phyloP scores from a whole-genome alignment of 2,329 filamentous ascomycete genomes.

The Periconia sp. region DNA sequence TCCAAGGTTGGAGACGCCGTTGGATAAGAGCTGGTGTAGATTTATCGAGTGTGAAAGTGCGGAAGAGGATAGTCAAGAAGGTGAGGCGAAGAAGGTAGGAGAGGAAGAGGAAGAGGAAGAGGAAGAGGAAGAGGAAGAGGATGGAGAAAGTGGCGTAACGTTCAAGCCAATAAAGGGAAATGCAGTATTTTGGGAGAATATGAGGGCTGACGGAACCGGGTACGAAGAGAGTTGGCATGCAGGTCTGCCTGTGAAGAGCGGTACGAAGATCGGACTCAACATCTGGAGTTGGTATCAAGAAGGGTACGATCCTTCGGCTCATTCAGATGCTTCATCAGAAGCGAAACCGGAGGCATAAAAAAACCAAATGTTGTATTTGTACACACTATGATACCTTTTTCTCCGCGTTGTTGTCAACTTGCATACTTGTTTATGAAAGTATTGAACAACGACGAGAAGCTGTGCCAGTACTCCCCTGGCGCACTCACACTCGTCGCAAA shows the following conservation, averaged over 20 bases:
- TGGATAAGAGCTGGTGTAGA: conserved; percentile 59
- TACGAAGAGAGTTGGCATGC: conserved; percentile 67
- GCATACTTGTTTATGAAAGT: conserved; percentile 17
- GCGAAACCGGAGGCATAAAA: too few relatives aligned
- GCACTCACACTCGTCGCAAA: conserved; percentile 18
- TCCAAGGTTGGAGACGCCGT: conserved; percentile 56
- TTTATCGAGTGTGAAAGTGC: conserved; percentile 60
- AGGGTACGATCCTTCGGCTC: conserved; percentile 30
- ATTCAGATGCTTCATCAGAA: too few relatives aligned
- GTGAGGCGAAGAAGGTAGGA: conserved; percentile 20
- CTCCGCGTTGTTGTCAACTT: too few relatives aligned
- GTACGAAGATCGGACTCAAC: conserved; percentile 66
- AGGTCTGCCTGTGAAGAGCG: conserved; percentile 61
- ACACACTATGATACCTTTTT: too few relatives aligned
- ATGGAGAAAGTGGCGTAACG: conserved; percentile 55
- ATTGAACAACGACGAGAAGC: conserved; percentile 21
- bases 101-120: conserved; percentile 10
- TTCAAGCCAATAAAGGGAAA: conserved; percentile 65
- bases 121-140: conserved; percentile 24
- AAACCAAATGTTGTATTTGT: too few relatives aligned
- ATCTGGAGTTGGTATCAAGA: conserved; percentile 69
- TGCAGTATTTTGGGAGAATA: conserved; percentile 69
- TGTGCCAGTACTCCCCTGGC: conserved; percentile 27
- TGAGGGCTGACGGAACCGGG: conserved; percentile 60
- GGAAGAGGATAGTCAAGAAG: conserved; percentile 20